Base-by-base conservation (phyloP, 805 yeast genomes). In the Hanseniaspora hatyaiensis region DNA sequence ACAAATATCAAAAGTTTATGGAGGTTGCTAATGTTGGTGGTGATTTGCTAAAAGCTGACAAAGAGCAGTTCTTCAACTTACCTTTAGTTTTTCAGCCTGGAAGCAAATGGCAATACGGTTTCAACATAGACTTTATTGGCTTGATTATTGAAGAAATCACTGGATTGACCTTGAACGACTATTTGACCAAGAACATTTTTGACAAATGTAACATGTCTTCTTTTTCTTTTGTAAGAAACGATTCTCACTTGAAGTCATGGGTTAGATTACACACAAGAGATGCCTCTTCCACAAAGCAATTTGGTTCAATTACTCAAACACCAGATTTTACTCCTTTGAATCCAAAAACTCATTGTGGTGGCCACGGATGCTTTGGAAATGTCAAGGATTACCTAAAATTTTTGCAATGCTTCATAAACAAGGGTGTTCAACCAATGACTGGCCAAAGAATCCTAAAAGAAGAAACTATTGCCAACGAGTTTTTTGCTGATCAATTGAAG, bases 361-460 rank as follows among this genome's bases (percentile, higher is more conserved):
- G 73, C n/a, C 69, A 64, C 13, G 73, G 73, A 1, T 53, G 64
- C 37, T 67, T 57, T 40, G 65, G 70, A 3, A 65, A 60, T 1
- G 65, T 62, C 4, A 59, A 54, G 9, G 73, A 70, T 52, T 69
- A 62, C 49, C 56, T 65, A 52, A 64, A 59, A 50, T 64, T 68
- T 43, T 51, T 70, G 30, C 59, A 68, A 33, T 57, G 66, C 4
- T 65, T 68, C 56, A 57, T 70, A 29, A 68, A 69, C 51, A 59
- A 63, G 16, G 73, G 73, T 6, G 50, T 54, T 30, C 64, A 66
- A 3, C 57, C 63, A 9, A 34, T 20, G n/a, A 59, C 59, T 4
- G 70, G 71, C 2, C 53, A 22, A 1, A 56, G 52, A 34, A 59
- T 68, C n/a, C 54, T 69, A 34, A 49, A 54, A 34, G 55, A 56